Conservation (phyloP, 1,139 yeast genomes). For the Yamadazyma atlantica region DNA sequence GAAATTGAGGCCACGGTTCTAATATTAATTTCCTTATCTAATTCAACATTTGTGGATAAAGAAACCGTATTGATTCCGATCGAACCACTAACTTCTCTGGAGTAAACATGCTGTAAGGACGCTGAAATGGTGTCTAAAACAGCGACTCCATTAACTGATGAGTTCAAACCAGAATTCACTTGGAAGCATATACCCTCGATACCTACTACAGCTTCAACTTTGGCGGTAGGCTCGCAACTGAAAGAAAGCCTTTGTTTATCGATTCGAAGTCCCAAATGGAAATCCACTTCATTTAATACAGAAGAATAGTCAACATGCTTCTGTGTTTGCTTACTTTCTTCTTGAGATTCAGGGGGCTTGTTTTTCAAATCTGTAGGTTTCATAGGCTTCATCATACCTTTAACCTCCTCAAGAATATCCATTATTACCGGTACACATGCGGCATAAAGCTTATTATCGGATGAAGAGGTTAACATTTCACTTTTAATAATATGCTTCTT, state of each 20-base stretch:
- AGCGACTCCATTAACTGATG: constrained; percentile 33
- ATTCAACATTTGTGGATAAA: constrained; percentile 37
- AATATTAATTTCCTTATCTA: constrained; percentile 36
- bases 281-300: constrained; percentile 53
- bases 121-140: constrained; percentile 56
- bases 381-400: constrained; percentile 33
- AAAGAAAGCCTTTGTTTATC: constrained; percentile 73
- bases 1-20: constrained; percentile 55
- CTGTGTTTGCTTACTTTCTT: constrained; percentile 9
- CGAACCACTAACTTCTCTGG: constrained; percentile 85
- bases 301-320: constrained; percentile 33
- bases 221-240: constrained; percentile 92
- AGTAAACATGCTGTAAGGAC: constrained; percentile 84
- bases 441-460: constrained; percentile 69
- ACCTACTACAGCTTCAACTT: constrained; percentile 82
- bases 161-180: constrained; percentile 48
- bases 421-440: constrained; percentile 76
- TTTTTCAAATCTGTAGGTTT: neutral
- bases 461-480: constrained; percentile 65
- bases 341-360: constrained; percentile 11
- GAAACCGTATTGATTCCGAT: constrained; percentile 54
- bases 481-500: constrained; percentile 48
- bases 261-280: constrained; percentile 63
- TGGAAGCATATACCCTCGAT: constrained; percentile 62
- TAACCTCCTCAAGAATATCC: constrained; percentile 53